Percentiles rank a stretch among this genome's conserved stretches.
phyloP scores from a whole-genome alignment of 83 land plant species.

The Picea mariana region DNA sequence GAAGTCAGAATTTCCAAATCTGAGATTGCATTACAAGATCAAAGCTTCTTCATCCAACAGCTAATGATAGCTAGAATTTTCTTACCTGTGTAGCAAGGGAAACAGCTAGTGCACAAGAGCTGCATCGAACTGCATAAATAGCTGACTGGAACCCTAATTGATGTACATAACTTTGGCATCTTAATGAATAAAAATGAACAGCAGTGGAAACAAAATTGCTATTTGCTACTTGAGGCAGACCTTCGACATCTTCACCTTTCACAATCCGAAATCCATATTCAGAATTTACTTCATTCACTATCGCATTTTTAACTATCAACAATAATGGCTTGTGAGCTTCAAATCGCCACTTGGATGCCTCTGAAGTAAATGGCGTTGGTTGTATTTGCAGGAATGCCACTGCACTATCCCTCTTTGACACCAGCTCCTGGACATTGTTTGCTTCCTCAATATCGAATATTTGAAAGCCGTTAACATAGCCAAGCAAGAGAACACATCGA shows the following conservation, averaged over 20 bases:
- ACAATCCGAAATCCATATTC: slow-evolving; percentile 34
- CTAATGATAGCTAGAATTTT: background rate
- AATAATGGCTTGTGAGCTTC: slow-evolving; percentile 59
- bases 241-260: slow-evolving; percentile 32
- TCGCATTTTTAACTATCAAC: slow-evolving; percentile 60
- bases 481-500: slow-evolving; percentile 72
- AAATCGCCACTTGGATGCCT: slow-evolving; percentile 51
- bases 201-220: slow-evolving; percentile 54
- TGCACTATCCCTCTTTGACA: slow-evolving; percentile 86
- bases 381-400: slow-evolving; percentile 84
- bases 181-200: slow-evolving; percentile 83
- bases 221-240: slow-evolving; percentile 26
- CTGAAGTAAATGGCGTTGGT: slow-evolving; percentile 50
- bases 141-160: slow-evolving; percentile 70
- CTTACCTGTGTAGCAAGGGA: slow-evolving; percentile 76
- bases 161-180: slow-evolving; percentile 73
- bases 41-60: too few relatives aligned
- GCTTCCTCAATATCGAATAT: slow-evolving; percentile 95
- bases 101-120: slow-evolving; percentile 79
- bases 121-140: slow-evolving; percentile 78
- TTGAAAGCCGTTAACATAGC: slow-evolving; percentile 85
- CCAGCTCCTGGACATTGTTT: slow-evolving; percentile 72
- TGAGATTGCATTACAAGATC: background rate
- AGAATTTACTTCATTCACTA: slow-evolving; percentile 22
- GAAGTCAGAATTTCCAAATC: background rate